phyloP scores from a whole-genome alignment of 2,329 filamentous ascomycete species.

The Grosmannia huntii region DNA sequence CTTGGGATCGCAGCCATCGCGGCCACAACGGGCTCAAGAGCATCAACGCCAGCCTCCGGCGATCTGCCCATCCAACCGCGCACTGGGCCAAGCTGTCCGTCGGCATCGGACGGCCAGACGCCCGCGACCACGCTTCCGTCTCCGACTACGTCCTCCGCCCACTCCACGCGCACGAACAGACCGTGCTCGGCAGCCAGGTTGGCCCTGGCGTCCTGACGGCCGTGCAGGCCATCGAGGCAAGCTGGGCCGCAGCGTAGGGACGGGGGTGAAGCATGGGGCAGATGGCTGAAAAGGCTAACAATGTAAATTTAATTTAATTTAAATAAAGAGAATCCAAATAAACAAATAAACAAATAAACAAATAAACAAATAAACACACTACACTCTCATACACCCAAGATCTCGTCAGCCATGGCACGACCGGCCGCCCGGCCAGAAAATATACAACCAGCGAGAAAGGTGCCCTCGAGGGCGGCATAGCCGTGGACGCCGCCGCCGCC shows the following conservation, averaged over 20 bases:
- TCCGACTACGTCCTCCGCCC: conserved; percentile 64
- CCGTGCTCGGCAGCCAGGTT: conserved; percentile 36
- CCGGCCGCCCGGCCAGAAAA: conserved; percentile 48
- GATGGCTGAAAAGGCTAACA: too few relatives aligned
- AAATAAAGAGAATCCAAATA: background rate
- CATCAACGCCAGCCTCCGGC: conserved; percentile 37
- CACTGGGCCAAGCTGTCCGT: conserved; percentile 55
- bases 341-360: background rate
- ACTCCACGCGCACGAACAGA: conserved; percentile 42
- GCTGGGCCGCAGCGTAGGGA: conserved; percentile 19
- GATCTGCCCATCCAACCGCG: conserved; percentile 25
- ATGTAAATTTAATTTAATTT: too few relatives aligned
- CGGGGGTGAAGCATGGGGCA: too few relatives aligned
- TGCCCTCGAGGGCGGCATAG: conserved; percentile 49
- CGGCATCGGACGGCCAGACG: conserved; percentile 74
- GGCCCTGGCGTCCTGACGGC: conserved; percentile 37
- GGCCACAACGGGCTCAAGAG: conserved; percentile 70
- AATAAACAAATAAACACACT: background rate
- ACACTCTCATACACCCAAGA: conserved; percentile 11
- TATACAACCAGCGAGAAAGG: conserved; percentile 49
- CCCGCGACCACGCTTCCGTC: conserved; percentile 54
- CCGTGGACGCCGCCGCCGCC: conserved; percentile 51
- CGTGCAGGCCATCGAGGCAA: conserved; percentile 31
- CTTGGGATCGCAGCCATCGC: conserved; percentile 49
- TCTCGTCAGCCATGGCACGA: conserved; percentile 37